A percentile compares a stretch with the other conserved stretches of the same genome.
Conservation (phyloP, 768 basidiomycete species). For the Crucibulum laeve region DNA sequence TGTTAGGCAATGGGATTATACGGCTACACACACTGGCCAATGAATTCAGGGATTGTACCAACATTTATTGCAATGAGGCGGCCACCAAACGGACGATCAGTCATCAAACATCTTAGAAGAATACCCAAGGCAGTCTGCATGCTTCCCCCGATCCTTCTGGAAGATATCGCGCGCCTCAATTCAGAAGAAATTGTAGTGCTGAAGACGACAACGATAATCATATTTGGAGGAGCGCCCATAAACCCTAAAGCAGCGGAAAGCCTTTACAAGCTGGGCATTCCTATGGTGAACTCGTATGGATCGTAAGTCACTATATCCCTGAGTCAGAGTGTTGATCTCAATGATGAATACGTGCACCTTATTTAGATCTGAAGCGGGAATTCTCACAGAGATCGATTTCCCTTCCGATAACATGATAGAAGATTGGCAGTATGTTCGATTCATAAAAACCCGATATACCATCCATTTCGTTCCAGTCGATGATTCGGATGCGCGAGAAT, state of each 20-base stretch:
- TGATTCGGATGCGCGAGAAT: background rate
- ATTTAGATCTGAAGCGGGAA: background rate
- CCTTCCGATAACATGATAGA: no score
- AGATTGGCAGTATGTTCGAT: background rate
- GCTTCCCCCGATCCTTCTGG: conserved; percentile 13
- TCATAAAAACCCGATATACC: background rate
- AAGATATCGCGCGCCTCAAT: conserved; percentile 10
- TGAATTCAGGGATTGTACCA: conserved; percentile 4
- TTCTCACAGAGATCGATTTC: conserved; percentile 2
- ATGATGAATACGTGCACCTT: no score
- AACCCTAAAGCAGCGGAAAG: conserved; percentile 7
- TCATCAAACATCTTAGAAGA: conserved; percentile 10
- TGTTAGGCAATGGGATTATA: conserved; percentile 11
- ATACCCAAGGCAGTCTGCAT: conserved; percentile 7
- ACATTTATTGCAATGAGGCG: conserved; percentile 8
- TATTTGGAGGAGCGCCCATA: conserved; percentile 12
- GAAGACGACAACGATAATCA: conserved; percentile 4
- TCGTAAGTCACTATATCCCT: conserved; percentile 2
- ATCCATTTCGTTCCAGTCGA: background rate
- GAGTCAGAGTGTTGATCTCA: no score
- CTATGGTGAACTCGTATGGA: conserved; percentile 5
- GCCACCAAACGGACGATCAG: conserved; percentile 7
- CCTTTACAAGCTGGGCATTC: conserved; percentile 3
- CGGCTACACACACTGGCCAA: conserved; percentile 9
- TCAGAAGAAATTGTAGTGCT: conserved; percentile 4